Evolutionary conservation across 2,329 filamentous ascomycete genomes (phyloP).

Genomic region (Diaporthe batatas): DNA sequence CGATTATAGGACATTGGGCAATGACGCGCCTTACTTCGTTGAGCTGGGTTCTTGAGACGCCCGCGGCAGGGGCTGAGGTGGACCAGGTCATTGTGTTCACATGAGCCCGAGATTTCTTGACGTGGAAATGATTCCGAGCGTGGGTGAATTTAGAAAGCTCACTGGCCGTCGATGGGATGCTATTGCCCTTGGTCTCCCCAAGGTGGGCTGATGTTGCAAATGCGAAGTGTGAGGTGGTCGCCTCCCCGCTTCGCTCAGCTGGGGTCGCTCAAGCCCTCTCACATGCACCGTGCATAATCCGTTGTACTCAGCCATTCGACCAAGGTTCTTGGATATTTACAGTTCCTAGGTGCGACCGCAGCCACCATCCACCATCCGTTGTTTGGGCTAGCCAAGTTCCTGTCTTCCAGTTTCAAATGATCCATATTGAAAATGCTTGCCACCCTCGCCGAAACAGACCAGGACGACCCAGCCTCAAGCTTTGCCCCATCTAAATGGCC

Average conservation of each 20-base stretch:
- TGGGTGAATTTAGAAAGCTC: background rate
- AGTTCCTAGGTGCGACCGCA: background rate
- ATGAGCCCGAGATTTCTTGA: background rate
- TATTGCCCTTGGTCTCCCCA: background rate
- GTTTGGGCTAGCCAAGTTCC: background rate
- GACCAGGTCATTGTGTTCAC: constrained; percentile 22
- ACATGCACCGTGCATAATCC: constrained; percentile 15
- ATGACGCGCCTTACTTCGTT: constrained; percentile 57
- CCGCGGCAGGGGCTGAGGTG: constrained; percentile 24
- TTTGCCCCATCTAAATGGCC: no score
- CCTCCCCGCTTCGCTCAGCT: constrained; percentile 12
- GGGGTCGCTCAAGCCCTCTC: constrained; percentile 8
- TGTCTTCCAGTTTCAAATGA: no score
- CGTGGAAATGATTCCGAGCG: background rate
- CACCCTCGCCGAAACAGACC: background rate
- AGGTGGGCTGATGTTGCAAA: constrained; percentile 10
- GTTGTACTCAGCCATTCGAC: background rate
- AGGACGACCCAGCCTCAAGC: background rate
- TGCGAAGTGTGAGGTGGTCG: background rate
- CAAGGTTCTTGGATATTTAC: background rate
- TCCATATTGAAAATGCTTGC: background rate
- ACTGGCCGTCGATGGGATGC: constrained; percentile 5
- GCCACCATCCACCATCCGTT: background rate
- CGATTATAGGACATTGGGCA: constrained; percentile 73
- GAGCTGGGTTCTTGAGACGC: constrained; percentile 46